phyloP scores from a whole-genome alignment of 257 asterid species.

The Solanum medicagineum region DNA sequence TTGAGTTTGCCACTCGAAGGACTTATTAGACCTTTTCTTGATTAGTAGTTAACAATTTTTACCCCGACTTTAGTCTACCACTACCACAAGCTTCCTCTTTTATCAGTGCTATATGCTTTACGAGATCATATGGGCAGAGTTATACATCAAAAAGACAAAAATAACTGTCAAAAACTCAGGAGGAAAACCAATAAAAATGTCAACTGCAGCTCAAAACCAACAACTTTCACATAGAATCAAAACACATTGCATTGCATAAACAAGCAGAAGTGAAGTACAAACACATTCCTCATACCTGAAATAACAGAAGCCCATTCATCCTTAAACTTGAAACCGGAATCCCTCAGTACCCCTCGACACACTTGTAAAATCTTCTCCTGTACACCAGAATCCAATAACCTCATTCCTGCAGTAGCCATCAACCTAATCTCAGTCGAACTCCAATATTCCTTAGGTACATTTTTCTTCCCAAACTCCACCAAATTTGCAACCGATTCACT shows the following conservation, averaged over 20 bases:
- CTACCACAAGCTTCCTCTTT: background rate
- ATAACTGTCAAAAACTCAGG: background rate
- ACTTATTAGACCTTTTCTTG: background rate
- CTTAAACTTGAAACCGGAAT: slow-evolving; percentile 59
- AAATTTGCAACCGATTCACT: slow-evolving; percentile 41
- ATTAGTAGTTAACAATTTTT: background rate
- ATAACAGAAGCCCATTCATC: slow-evolving; percentile 88
- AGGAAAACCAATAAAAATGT: background rate
- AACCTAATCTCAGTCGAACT: slow-evolving; percentile 57
- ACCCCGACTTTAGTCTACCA: background rate
- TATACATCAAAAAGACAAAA: background rate
- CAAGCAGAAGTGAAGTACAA: background rate
- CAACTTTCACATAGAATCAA: background rate
- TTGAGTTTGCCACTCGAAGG: background rate
- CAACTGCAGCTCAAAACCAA: background rate
- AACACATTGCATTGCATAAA: background rate
- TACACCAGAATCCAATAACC: slow-evolving; percentile 51
- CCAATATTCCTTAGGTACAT: slow-evolving; percentile 66
- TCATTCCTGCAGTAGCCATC: slow-evolving; percentile 97
- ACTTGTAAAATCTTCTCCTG: slow-evolving; percentile 65
- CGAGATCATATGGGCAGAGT: background rate
- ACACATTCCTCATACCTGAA: slow-evolving; percentile 38
- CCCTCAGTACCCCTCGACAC: slow-evolving; percentile 50
- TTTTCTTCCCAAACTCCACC: slow-evolving; percentile 69
- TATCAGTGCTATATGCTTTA: background rate